Evolutionary conservation across 441 rosid genomes (phyloP), one percentile per base, ranked within the genome.

Genomic region (Adansonia madagascariensis): DNA sequence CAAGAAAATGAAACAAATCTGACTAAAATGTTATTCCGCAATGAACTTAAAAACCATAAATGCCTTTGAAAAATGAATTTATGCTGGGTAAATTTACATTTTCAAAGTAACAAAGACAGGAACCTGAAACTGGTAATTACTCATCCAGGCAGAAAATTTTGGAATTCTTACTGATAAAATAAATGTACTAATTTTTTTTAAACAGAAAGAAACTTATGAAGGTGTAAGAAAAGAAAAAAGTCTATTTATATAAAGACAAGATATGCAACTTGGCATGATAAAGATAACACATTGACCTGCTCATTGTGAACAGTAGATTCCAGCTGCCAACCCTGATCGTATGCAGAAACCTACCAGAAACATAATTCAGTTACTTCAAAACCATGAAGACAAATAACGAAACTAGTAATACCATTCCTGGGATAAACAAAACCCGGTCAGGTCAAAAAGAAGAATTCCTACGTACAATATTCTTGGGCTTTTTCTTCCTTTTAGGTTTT

Each of bases 401-500:
- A 55, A 75, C 73, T 62, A 72, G 9, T 46, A 77, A 75, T 70
- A 75, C 55, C 53, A 77, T 39, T 52, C 53, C 64, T 53, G 60
- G 47, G 27, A 73, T 61, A 71, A 35, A 53, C 68, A 79, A 77
- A 57, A 24, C 65, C 70, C 65, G n/a, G 35, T 18, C 52, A 46
- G 46, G 60, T 75, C 73, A 80, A 66, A 81, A 67, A 79, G 79
- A 79, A 74, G 35, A 83, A 77, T 71, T 80, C 77, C 47, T 49
- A 79, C 77, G 65, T 84, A 97, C 98, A 88, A 74, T 63, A 84
- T 87, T 84, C 83, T 86, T 92, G 64, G 87, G 78, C 87, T 89
- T 91, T 88, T 91, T 93, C 89, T 91, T 97, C 96, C 91, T 96
- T 81, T 89, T 94, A 43, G 89, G 93, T 82, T 87, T 97, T 44